Evolutionary conservation across 345 rosid species (phyloP).

Genomic region (Schrenkiella parvula): DNA sequence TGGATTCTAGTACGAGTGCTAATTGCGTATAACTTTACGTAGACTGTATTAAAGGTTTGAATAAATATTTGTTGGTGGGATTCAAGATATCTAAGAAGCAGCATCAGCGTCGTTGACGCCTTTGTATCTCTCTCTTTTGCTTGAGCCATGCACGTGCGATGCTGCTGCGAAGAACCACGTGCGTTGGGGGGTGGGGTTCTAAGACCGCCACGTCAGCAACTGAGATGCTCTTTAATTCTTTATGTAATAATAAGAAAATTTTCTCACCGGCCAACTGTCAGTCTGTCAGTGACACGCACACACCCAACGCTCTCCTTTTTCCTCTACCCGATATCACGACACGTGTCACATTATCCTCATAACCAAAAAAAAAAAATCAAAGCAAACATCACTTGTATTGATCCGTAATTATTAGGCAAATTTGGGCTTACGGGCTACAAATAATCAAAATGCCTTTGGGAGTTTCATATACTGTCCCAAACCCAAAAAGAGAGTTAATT

Average conservation of each 20-base stretch:
- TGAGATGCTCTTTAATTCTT: constrained; percentile 16
- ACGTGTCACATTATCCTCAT: background rate
- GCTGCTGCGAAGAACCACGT: constrained; percentile 18
- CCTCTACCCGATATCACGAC: background rate
- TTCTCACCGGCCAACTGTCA: constrained; percentile 25
- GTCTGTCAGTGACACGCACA: constrained; percentile 13
- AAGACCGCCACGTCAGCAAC: constrained; percentile 1
- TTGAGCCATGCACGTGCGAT: constrained; percentile 29
- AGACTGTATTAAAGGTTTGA: background rate
- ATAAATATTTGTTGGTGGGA: background rate
- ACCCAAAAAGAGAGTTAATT: background rate
- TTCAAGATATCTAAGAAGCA: background rate
- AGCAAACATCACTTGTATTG: background rate
- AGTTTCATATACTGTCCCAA: background rate
- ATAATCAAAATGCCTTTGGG: background rate
- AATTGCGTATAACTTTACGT: background rate
- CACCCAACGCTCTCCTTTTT: constrained; percentile 10
- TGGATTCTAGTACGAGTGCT: background rate
- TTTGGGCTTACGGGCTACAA: background rate
- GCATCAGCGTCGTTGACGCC: constrained; percentile 22
- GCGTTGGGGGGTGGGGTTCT: background rate
- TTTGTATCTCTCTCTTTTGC: background rate
- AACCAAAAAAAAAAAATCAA: background rate
- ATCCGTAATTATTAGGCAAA: background rate
- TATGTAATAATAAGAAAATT: background rate